Base-by-base conservation (phyloP, 2,329 filamentous ascomycete species). In the Cordyceps fumosorosea region DNA sequence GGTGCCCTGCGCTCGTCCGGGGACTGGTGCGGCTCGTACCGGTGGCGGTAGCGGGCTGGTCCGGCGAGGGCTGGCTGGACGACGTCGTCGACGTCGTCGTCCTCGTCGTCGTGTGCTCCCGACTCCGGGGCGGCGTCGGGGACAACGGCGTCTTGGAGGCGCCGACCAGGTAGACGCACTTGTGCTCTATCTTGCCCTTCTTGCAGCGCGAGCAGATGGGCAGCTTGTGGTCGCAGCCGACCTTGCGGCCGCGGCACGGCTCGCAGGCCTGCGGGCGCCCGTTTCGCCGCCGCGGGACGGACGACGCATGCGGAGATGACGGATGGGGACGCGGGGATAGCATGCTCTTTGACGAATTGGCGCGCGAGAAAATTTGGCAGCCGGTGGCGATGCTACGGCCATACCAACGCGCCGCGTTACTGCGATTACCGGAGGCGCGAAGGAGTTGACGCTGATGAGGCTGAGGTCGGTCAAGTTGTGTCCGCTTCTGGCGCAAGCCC, bases 151-250 rank as follows among this genome's bases (percentile, higher is more conserved):
- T 24, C 24, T 40, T 53, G 14, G 51, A n/a, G 34, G 34, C 34
- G 34, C 34, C 34, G 26, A 66, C 56, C 24, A 72, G 63, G 59
- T 76, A 76, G 3, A 75, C 67, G 50, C 75, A 76, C 20, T 68
- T 67, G 12, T 65, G 64, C 32, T 66, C 61, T 44, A 70, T 69
- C 40, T 69, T 70, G n/a, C 71, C 69, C 65, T 72, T 71, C 48
- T 63, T 69, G 58, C 74, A 77, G 60, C 74, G 69, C 45, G 68
- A 68, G 59, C 74, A 76, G 18, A 71, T 56, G 0, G 74, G 74
- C 11, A 71, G 71, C 0, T 66, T 64, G 59, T 75, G 73, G 60
- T 77, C 74, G 65, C 75, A 77, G 14, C 74, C 73, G n/a, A 75
- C 70, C 60, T 75, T 75, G 18, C 73, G 70, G 58, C 70, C 71